Percentiles rank a stretch among this genome's conserved stretches.
Evolutionary conservation across 495 filamentous ascomycete species (phyloP).

Genomic region (Penicillium atrosanguineum): DNA sequence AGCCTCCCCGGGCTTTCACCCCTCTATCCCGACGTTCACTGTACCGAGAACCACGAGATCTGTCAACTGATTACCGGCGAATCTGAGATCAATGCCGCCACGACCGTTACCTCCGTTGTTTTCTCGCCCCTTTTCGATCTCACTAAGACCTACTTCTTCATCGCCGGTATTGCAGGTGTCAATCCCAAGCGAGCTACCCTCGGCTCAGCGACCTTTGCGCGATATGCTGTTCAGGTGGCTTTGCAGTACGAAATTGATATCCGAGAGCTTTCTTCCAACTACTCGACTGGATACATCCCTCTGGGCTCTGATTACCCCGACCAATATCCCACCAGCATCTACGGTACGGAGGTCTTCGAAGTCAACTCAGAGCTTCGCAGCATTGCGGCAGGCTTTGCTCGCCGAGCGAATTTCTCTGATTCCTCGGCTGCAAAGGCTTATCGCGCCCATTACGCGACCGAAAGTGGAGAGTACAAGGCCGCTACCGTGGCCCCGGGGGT

Average conservation of each 20-base stretch:
- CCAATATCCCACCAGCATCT: conserved; percentile 61
- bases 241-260: conserved; percentile 73
- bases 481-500: conserved; percentile 55
- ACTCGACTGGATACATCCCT: conserved; percentile 64
- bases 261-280: conserved; percentile 65
- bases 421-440: conserved; percentile 52
- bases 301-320: conserved; percentile 52
- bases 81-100: conserved; percentile 72
- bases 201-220: conserved; percentile 61
- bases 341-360: conserved; percentile 79
- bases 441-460: conserved; percentile 54
- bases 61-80: conserved; percentile 62
- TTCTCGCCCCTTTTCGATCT: conserved; percentile 65
- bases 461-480: conserved; percentile 42
- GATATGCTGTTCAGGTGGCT: conserved; percentile 68
- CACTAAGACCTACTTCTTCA: conserved; percentile 63
- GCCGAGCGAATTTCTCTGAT: conserved; percentile 55
- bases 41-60: conserved; percentile 52
- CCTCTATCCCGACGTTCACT: conserved; percentile 62
- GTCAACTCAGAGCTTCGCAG: conserved; percentile 60
- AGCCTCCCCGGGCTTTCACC: conserved; percentile 65
- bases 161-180: conserved; percentile 71
- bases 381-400: conserved; percentile 55
- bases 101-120: conserved; percentile 56
- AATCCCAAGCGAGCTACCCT: conserved; percentile 65